Evolutionary conservation across 2,329 filamentous ascomycete species (phyloP), one percentile per base, ranked within the genome.

Genomic region (Sphaerulina vaccinii): DNA sequence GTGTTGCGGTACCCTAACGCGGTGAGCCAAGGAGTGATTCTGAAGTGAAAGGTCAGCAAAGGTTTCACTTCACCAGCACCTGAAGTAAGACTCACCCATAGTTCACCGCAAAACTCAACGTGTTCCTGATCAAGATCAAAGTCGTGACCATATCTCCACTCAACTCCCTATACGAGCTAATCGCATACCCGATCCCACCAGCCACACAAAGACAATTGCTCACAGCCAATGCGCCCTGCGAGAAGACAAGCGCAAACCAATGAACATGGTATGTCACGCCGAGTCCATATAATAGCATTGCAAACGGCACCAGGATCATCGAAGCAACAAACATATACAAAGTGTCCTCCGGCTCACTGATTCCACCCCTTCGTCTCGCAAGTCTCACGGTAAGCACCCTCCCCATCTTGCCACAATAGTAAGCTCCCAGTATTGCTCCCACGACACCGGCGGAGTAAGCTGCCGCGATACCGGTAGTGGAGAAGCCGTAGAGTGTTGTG

Each of bases 61-160:
- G 15, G 24, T 22, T 23, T 33, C 43, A 7, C n/a, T 7, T 33
- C 15, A 5, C 16, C 33, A 36, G 33, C 11, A 36, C 15, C 15
- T 5, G 33, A n/a, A 13, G 6, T 6, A 16, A 13, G 18, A 52
- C 49, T 11, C 23, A 53, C 56, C 78, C 77, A 62, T 82, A 80
- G 23, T 60, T 60, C 40, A 77, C 71, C 0, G 71, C 74, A 56
- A 77, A 76, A 0, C 69, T 71, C 69, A 77, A 72, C 1, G 74
- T 75, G 52, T 77, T 77, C 5, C 75, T 66, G 11, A 77, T 71
- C 36, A 75, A 49, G 37, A 77, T 77, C n/a, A 75, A 66, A 18
- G 68, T 73, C 4, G 73, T 71, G 59, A 75, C 71, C 38, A 73
- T 69, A 52, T 75, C 71, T 0, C 72, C 72, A 3, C 70, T 68